Evolutionary conservation across 2,329 filamentous ascomycete genomes (phyloP), one percentile per base, ranked within the genome.

Genomic region (Fusarium citri): DNA sequence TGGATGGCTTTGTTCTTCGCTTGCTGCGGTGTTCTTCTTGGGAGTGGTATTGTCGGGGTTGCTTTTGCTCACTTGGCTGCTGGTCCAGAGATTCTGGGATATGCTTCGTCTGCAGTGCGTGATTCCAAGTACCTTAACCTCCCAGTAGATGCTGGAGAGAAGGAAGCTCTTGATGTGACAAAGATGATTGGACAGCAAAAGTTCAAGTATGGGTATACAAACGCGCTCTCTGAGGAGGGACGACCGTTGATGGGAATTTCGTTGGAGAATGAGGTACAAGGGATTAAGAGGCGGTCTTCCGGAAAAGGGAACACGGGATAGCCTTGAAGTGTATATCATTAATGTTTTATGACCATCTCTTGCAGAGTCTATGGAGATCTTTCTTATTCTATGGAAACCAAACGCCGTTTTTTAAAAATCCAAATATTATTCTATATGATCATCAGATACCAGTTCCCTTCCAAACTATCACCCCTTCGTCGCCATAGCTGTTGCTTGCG

Each of bases 41-140:
- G 34, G 4, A 37, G 34, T 37, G 34, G 34, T n/a, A 37, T 37
- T 37, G 10, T 58, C 9, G 50, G 59, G 10, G 64, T 62, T 16
- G 30, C 68, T 42, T 68, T 60, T 28, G 50, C 57, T 14, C 69
- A 68, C 41, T n/a, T 65, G 25, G 48, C 64, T n/a, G 25, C 18
- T n/a, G 64, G 67, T 7, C 69, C 69, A 15, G 69, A 72, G 41
- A 46, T 70, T 26, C 57, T 70, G 11, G 69, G 69, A 3, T 66
- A 59, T 28, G 67, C 58, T 14, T 68, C 69, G 18, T 59, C 64
- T 15, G 22, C 56, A 12, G n/a, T 72, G n/a, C 60, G 51, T 20
- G 54, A 62, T 18, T 62, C 59, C n/a, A 55, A 12, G 54, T 62
- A 58, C n/a, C 18, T 37, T 7, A n/a, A 6, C 34, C 34, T 37